Percentiles rank a stretch among this genome's conserved stretches.
Conservation (phyloP, 2,329 filamentous ascomycete species). For the Stemphylium beticola region DNA sequence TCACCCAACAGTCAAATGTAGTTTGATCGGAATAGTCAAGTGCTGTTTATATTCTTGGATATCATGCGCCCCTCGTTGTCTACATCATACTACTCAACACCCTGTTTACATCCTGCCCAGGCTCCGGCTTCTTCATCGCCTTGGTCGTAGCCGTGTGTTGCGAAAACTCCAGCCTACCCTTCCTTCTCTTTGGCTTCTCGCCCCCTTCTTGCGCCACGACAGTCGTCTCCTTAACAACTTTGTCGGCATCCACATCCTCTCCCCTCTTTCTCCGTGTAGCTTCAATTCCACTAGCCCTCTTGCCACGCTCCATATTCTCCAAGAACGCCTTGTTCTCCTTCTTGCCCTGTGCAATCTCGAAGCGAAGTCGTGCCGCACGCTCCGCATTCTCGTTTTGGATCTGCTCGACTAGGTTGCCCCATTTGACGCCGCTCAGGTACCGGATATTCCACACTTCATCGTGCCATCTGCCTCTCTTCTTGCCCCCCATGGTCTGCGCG, state of each 20-base stretch:
- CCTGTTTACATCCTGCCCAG: constrained; percentile 38
- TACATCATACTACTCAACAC: constrained; percentile 49
- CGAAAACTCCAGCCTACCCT: constrained; percentile 63
- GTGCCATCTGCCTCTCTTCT: constrained; percentile 82
- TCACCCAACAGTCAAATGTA: too few species aligned
- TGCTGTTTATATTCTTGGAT: constrained; percentile 9
- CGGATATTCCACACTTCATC: constrained; percentile 87
- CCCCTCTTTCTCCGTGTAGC: constrained; percentile 62
- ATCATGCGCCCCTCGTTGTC: constrained; percentile 7
- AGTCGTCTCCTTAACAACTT: constrained; percentile 22
- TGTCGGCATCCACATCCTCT: constrained; percentile 28
- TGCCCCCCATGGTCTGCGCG: constrained; percentile 78
- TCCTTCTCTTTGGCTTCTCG: constrained; percentile 34
- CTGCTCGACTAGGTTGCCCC: constrained; percentile 73
- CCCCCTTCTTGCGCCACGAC: constrained; percentile 38
- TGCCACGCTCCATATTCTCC: constrained; percentile 77
- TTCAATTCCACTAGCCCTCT: constrained; percentile 72
- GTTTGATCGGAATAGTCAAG: not conserved
- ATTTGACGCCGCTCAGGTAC: constrained; percentile 85
- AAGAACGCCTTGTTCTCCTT: constrained; percentile 84
- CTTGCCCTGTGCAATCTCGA: constrained; percentile 76
- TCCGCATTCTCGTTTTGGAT: constrained; percentile 84
- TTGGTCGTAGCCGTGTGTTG: constrained; percentile 64
- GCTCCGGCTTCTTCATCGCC: constrained; percentile 41
- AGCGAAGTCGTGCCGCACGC: constrained; percentile 73